Base-by-base conservation (phyloP, 805 yeast genomes). In the Clavispora carvajalis region DNA sequence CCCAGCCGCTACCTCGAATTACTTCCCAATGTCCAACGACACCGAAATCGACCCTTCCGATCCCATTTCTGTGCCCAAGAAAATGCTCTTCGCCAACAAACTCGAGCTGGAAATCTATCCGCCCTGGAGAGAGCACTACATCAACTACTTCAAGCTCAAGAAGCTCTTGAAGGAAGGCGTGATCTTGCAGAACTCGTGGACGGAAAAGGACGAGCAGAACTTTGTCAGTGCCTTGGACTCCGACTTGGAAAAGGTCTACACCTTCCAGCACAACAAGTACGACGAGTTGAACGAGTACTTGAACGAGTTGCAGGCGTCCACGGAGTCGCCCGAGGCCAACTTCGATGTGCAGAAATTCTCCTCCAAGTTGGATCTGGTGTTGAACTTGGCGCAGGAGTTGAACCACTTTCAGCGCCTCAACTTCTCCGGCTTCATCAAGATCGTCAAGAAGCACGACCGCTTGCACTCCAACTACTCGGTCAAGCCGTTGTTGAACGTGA, bases 391-490 rank as follows among this genome's bases (percentile, higher is more conserved):
- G 9, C 86, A 85, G 53, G 91, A 87, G 55, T 70, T 93, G 52
- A 96, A 90, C 60, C 86, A 80, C 58, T 93, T 93, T 66, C 83
- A 95, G 31, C 76, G 99, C 55, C 65, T 91, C 51, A 93, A 93
- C 65, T 93, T 83, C 68, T 91, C 99, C 11, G 99, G 97, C 1
- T 91, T 93, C 66, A 76, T 81, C 54, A 93, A 93, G 60, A 87
- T 93, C 52, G 97, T 90, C 49, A 90, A 91, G 68, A 91, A 91
- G 65, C 99, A 93, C 58, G 98, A 93, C 65, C 79, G 96, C 39
- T 62, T 91, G 48, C 97, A 90, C 63, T 76, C 89, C 23, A 74
- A 79, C 48, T 93, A 84, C 62, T 83, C 93, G n/a, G 97, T 91
- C 18, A 83, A 80, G 59, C 95, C 98, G 0, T 67, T 93, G 52